Evolutionary conservation across 805 yeast species (phyloP).

Genomic region (Wickerhamiella slavikovae): DNA sequence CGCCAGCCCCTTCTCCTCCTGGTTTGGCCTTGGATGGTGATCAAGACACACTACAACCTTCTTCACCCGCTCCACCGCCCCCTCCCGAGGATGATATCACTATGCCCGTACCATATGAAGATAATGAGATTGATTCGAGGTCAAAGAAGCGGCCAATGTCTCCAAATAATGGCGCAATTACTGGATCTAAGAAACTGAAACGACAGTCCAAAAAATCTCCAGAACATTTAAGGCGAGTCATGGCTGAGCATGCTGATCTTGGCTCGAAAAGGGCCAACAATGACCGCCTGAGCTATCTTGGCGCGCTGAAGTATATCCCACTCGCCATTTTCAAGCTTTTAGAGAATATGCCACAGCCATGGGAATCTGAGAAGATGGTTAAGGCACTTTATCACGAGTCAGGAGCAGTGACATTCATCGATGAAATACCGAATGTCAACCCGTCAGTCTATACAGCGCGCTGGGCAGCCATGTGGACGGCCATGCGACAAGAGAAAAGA

Average conservation of each 20-base stretch:
- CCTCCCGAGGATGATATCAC: too few relatives aligned
- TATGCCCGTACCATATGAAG: too few relatives aligned
- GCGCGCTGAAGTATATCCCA: slow-evolving; percentile 87
- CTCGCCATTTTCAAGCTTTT: slow-evolving; percentile 77
- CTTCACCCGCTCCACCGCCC: too few relatives aligned
- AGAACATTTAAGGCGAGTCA: slow-evolving; percentile 71
- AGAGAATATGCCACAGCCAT: slow-evolving; percentile 97
- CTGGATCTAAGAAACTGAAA: too few relatives aligned
- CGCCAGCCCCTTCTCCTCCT: too few relatives aligned
- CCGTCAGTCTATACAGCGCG: slow-evolving; percentile 85
- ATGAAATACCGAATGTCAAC: slow-evolving; percentile 77
- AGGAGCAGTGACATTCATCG: slow-evolving; percentile 90
- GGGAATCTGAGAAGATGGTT: slow-evolving; percentile 80
- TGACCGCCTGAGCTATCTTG: slow-evolving; percentile 72
- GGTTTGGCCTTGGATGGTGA: too few relatives aligned
- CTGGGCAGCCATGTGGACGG: slow-evolving; percentile 86
- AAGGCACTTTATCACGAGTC: slow-evolving; percentile 72
- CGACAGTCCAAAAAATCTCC: too few relatives aligned
- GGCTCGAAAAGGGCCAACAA: slow-evolving; percentile 57
- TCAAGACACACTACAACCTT: too few relatives aligned
- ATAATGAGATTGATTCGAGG: too few relatives aligned
- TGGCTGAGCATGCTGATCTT: slow-evolving; percentile 69
- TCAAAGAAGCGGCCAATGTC: too few relatives aligned
- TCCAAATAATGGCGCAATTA: too few relatives aligned
- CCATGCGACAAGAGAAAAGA: slow-evolving; percentile 85